Evolutionary conservation across 371 early-diverging fungal species (phyloP), one percentile per base, ranked within the genome.

Genomic region (Amoeboaphelidium occidentale): DNA sequence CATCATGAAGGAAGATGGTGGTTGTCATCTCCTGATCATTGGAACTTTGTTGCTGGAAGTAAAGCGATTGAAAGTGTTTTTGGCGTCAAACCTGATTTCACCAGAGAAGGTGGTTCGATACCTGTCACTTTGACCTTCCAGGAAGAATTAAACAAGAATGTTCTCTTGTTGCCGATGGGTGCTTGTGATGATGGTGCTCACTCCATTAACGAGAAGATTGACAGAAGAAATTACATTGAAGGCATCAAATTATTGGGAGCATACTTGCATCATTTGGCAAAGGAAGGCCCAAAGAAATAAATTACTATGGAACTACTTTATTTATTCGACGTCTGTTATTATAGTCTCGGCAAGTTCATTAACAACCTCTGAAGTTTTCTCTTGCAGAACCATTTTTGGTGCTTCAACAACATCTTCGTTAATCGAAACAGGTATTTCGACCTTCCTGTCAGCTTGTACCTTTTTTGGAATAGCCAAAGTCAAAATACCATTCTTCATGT

Each of bases 71-170:
- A 91, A 68, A 73, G 67, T 47, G 86, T 92, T 23, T 90, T 76
- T 62, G 71, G 74, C 46, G 76, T 79, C 55, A 79, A 73, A 64
- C 96, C 96, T 51, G 96, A 94, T 56, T 69, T 81, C 58, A 94
- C 93, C 23, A 79, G 96, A 59, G 96, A 94, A 72, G 96, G 46
- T 25, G 49, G 93, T 6, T 84, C 84, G 39, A 94, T 94, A 56
- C 96, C 96, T n/a, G 89, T 94, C 22, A 92, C 93, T 12, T 69
- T 94, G 52, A 86, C 88, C 22, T 92, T 94, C 75, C 85, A 91
- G 72, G 88, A 91, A 57, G 81, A 82, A 25, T 69, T 94, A 24
- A 64, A 80, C 50, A 80, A 80, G 72, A 86, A 79, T 58, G 67
- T 90, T 22, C 62, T 90, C 50, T 69, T 91, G 55, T 67, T 90